Evolutionary conservation across 2,329 filamentous ascomycete genomes (phyloP).

Genomic region (Hypoxylon sp.): DNA sequence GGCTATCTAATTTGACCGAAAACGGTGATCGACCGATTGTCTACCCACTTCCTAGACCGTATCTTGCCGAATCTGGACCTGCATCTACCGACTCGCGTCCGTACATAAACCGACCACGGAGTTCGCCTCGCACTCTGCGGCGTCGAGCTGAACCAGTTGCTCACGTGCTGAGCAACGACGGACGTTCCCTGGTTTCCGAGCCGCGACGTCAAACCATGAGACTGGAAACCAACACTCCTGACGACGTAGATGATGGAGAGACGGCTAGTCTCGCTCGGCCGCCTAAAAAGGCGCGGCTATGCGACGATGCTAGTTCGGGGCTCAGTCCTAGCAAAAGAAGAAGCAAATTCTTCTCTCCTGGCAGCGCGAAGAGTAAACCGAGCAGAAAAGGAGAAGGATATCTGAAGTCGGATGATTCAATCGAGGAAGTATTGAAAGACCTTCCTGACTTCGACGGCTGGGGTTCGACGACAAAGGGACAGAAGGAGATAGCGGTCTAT

Average conservation of each 20-base stretch:
- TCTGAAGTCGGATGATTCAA: conserved; percentile 64
- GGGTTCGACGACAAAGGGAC: conserved; percentile 49
- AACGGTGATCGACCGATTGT: conserved; percentile 62
- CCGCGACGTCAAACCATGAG: conserved; percentile 42
- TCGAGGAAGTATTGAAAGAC: conserved; percentile 61
- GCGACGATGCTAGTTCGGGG: conserved; percentile 51
- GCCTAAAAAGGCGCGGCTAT: conserved; percentile 65
- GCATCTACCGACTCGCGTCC: conserved; percentile 37
- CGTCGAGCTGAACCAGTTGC: conserved; percentile 62
- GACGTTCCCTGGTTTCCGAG: conserved; percentile 37
- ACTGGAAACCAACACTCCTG: conserved; percentile 1
- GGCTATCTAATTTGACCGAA: conserved; percentile 57
- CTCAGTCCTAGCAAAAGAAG: conserved; percentile 48
- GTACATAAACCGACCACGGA: conserved; percentile 42
- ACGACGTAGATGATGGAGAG: conserved; percentile 23
- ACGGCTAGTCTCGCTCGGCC: conserved; percentile 48
- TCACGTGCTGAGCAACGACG: conserved; percentile 50
- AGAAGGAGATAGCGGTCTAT: conserved; percentile 55
- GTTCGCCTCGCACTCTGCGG: conserved; percentile 54
- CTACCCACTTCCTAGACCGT: conserved; percentile 66
- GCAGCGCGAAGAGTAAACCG: conserved; percentile 37
- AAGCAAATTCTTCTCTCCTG: conserved; percentile 63
- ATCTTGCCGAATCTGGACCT: conserved; percentile 52
- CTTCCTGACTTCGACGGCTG: conserved; percentile 62
- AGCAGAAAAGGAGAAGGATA: conserved; percentile 52